Percentiles rank a stretch among this genome's conserved stretches.
Evolutionary conservation across 805 yeast genomes (phyloP).

Genomic region (Starmerella scarabaei): DNA sequence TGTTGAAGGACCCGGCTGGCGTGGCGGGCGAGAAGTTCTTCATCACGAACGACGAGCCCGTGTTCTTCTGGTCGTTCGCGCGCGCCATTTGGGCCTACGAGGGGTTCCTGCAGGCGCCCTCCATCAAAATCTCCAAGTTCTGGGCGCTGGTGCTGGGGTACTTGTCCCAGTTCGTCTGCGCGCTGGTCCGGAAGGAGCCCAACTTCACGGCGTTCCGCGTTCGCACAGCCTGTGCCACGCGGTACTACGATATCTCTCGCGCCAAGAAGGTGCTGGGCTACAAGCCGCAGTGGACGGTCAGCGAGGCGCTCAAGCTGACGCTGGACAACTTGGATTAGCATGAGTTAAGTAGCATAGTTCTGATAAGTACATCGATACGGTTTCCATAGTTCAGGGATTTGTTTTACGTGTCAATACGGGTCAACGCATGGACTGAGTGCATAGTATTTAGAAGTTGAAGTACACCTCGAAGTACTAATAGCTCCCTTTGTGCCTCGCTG

Average conservation of each 20-base stretch:
- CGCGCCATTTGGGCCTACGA: conserved; percentile 96
- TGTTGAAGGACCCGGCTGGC: conserved; percentile 34
- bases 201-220: conserved; percentile 95
- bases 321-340: conserved; percentile 4
- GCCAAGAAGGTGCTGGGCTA: conserved; percentile 72
- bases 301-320: conserved; percentile 37
- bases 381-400: too few species aligned
- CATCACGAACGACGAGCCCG: conserved; percentile 85
- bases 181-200: conserved; percentile 66
- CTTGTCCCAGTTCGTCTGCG: conserved; percentile 60
- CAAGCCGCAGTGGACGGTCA: conserved; percentile 64
- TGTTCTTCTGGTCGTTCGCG: conserved; percentile 94
- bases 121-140: conserved; percentile 55
- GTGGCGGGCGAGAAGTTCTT: conserved; percentile 83
- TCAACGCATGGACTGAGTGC: too few species aligned
- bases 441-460: too few species aligned
- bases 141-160: conserved; percentile 76
- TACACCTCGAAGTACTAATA: too few species aligned
- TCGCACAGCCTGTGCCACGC: conserved; percentile 76
- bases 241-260: conserved; percentile 84
- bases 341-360: too few species aligned
- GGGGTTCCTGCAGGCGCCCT: conserved; percentile 61
- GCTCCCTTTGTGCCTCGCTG: too few species aligned
- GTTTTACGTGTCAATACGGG: too few species aligned
- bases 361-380: too few species aligned